Base-by-base conservation (phyloP, 495 filamentous ascomycete species). In the Cryomyces minteri region DNA sequence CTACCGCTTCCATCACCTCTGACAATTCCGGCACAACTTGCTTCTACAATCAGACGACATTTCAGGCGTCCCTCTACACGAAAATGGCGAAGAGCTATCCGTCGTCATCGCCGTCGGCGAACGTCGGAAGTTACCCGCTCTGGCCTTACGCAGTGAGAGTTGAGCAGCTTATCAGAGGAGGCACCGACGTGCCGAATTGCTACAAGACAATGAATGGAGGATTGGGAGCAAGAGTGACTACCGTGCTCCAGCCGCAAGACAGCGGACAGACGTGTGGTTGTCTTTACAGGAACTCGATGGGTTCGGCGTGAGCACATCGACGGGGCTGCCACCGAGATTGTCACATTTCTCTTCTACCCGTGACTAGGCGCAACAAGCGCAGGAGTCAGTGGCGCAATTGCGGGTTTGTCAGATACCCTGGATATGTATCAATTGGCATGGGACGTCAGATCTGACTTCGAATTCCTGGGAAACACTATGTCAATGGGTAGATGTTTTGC, bases 11-110 rank as follows among this genome's bases (percentile, higher is more conserved):
- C 43, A 46, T 71, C 6, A 58, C 53, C n/a, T 45, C 46, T 33
- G 56, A 61, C 43, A 45, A 46, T 29, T 43, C 49, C 12, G 37
- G 58, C 6, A 52, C 58, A 1, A 62, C 57, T 12, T 77, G 75
- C 58, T 65, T 60, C 49, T 78, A 65, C 58, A 68, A 67, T 45
- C 45, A 54, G 34, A 76, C 72, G 0, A 59, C 49, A 0, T 59
- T 77, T 52, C 52, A 63, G 18, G 73, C 58, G 1, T 66, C 53
- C 8, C 61, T 78, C 4, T 78, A 72, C 55, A 77, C 73, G 18
- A 66, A 65, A 41, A 62, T 62, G 56, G 40, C 43, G 10, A 32
- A 46, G 5, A 52, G 42, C 1, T 47, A 50, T 43, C 50, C 51
- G 43, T 49, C 41, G 29, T 47, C 11, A 33, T 32, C 47, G 3